These are phyloP conservation scores for Penicillium hordei DNA, from an alignment of 2,329 filamentous ascomycete genomes.

Conservation along the genomic window DNA sequence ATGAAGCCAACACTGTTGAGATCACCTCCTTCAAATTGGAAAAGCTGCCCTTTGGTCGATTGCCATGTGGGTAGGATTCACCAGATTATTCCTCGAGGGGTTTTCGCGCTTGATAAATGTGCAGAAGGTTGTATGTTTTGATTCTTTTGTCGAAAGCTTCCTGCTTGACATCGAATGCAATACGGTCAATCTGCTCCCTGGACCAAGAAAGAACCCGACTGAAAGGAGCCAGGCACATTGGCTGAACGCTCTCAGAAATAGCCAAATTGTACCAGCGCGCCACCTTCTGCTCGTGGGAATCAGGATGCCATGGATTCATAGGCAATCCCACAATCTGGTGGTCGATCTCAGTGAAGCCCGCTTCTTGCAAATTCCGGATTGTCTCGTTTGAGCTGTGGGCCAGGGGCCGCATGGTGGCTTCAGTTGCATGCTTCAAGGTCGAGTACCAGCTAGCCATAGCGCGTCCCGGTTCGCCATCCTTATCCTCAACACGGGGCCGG, in stretches of 20 bases:
- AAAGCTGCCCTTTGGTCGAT: background rate
- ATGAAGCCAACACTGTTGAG: background rate
- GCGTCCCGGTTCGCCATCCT: constrained; percentile 38
- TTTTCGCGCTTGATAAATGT: constrained; percentile 47
- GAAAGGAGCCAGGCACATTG: constrained; percentile 71
- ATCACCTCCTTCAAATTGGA: too few relatives aligned
- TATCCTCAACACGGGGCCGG: constrained; percentile 65
- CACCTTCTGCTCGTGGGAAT: constrained; percentile 64
- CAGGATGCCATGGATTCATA: constrained; percentile 69
- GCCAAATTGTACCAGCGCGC: constrained; percentile 83
- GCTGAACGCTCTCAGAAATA: constrained; percentile 70
- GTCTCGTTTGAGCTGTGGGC: constrained; percentile 60
- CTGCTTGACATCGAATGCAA: constrained; percentile 63
- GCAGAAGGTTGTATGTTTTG: constrained; percentile 65
- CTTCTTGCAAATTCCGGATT: constrained; percentile 61
- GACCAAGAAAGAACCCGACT: constrained; percentile 63
- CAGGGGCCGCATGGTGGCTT: constrained; percentile 63
- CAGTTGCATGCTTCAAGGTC: constrained; percentile 67
- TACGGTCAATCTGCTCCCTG: constrained; percentile 60
- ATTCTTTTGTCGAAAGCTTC: constrained; percentile 69
- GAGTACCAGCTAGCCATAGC: constrained; percentile 68
- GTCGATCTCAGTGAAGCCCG: constrained; percentile 78
- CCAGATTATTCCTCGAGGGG: constrained; percentile 25
- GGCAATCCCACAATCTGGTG: constrained; percentile 69
- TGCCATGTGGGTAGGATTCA: background rate